phyloP scores from a whole-genome alignment of 345 rosid species.

The Eucalyptus camaldulensis region DNA sequence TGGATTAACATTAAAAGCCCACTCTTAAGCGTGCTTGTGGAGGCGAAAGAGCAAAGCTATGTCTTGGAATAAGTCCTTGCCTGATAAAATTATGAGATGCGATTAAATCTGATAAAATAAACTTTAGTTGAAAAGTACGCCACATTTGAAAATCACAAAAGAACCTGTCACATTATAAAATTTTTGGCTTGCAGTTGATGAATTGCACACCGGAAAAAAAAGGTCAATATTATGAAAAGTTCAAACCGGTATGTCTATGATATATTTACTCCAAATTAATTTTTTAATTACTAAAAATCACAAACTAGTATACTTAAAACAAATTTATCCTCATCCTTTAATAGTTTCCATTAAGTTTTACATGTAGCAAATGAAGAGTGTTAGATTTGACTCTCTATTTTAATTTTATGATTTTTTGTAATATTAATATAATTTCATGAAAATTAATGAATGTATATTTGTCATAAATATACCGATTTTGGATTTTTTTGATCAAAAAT shows the following conservation, averaged over 20 bases:
- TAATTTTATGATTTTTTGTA: no score
- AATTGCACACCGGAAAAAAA: background rate
- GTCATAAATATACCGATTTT: no score
- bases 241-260: accelerated
- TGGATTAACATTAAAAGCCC: background rate
- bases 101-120: background rate
- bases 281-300: accelerated
- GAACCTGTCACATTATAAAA: background rate
- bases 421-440: no score
- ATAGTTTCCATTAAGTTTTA: no score
- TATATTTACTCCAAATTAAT: no score
- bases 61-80: background rate
- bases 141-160: background rate
- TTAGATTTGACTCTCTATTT: no score
- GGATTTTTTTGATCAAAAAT: no score
- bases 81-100: background rate
- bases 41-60: background rate
- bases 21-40: background rate
- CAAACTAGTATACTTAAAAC: accelerated
- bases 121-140: background rate
- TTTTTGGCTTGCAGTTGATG: background rate
- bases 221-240: no score
- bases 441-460: no score
- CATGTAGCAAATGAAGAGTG: no score
- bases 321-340: accelerated